Percentiles rank a stretch among this genome's conserved stretches.
Conservation (phyloP, 2,329 filamentous ascomycete genomes). For the Cryphonectria parasitica region DNA sequence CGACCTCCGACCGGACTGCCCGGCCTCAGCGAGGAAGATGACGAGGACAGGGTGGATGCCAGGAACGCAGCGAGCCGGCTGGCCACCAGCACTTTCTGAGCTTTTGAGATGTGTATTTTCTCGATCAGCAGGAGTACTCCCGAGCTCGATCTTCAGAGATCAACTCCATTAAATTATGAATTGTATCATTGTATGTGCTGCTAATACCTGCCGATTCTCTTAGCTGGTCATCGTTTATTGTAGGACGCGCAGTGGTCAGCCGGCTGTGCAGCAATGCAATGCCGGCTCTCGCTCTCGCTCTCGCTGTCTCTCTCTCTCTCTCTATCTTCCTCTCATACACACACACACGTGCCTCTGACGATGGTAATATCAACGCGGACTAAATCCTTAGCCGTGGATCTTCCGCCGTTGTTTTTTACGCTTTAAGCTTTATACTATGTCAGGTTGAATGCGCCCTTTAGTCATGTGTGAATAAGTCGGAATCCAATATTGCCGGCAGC, state of each 20-base stretch:
- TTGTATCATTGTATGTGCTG: slow-evolving; percentile 30
- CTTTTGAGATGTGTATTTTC: slow-evolving; percentile 26
- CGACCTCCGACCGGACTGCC: slow-evolving; percentile 46
- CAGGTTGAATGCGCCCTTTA: not conserved
- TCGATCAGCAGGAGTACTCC: not conserved
- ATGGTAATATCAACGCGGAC: not conserved
- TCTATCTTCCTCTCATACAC: not conserved
- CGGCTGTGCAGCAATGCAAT: not conserved
- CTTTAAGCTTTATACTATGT: not conserved
- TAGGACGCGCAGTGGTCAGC: not conserved
- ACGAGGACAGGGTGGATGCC: slow-evolving; percentile 93
- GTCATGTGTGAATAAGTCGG: not conserved
- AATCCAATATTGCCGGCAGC: not conserved
- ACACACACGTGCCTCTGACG: not conserved
- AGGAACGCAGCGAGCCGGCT: slow-evolving; percentile 92
- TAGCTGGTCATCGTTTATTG: not conserved
- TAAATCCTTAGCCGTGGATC: not conserved
- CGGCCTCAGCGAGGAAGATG: slow-evolving; percentile 75
- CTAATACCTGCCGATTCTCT: slow-evolving; percentile 6
- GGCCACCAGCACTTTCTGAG: slow-evolving; percentile 91
- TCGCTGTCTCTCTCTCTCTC: not conserved
- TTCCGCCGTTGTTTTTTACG: not conserved
- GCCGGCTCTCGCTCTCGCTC: not conserved
- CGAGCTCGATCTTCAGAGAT: slow-evolving; percentile 12
- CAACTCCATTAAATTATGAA: slow-evolving; percentile 18